phyloP scores from a whole-genome alignment of 495 filamentous ascomycete species.

The Xylaria sp. region DNA sequence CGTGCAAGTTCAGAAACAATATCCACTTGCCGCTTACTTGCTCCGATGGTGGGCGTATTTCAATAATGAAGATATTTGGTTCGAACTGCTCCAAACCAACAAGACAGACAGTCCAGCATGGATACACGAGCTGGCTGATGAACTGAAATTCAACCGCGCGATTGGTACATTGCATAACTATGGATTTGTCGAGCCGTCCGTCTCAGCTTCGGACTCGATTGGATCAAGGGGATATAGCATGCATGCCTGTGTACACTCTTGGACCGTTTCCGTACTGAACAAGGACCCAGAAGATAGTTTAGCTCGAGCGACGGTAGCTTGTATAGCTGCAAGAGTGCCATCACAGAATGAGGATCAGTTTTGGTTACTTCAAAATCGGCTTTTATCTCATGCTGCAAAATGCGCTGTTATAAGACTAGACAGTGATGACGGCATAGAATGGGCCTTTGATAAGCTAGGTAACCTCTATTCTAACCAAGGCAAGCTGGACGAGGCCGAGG shows the following conservation, averaged over 20 bases:
- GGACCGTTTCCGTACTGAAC: conserved; percentile 46
- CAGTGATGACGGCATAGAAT: background rate
- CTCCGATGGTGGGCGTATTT: conserved; percentile 55
- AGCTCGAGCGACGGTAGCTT: background rate
- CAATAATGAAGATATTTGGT: conserved; percentile 61
- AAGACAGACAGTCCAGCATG: conserved; percentile 28
- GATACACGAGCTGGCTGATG: conserved; percentile 31
- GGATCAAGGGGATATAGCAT: conserved; percentile 48
- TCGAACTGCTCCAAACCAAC: conserved; percentile 44
- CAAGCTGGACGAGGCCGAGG: conserved; percentile 41
- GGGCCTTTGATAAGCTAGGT: background rate
- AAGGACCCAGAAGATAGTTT: background rate
- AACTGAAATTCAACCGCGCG: conserved; percentile 34
- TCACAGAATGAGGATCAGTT: background rate
- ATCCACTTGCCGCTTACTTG: conserved; percentile 45
- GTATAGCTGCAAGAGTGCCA: background rate
- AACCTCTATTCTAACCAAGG: conserved; percentile 40
- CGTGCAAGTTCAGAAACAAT: conserved; percentile 45
- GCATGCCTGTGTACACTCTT: conserved; percentile 50
- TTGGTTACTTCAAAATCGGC: background rate
- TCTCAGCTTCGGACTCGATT: conserved; percentile 27
- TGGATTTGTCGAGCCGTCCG: conserved; percentile 39
- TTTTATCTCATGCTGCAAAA: conserved; percentile 1
- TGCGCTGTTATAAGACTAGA: background rate
- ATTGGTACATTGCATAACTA: conserved; percentile 36